These are phyloP conservation scores for Dictyostelium brefeldianum DNA, from an alignment of 78 protist genomes.

Conservation along the genomic window DNA sequence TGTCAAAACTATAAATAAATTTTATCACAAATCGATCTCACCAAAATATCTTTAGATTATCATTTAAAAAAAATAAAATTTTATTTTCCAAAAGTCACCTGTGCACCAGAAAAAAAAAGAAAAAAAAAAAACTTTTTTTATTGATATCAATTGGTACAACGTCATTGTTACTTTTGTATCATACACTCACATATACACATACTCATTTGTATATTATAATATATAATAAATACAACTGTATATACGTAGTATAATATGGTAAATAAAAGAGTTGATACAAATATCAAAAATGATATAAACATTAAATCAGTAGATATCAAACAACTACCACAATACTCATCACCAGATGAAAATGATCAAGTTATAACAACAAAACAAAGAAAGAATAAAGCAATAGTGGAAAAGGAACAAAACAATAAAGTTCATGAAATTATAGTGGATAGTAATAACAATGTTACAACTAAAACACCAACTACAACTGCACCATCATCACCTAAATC, in stretches of 20 bases:
- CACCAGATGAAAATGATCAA: constrained; percentile 14
- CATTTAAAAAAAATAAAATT: no score
- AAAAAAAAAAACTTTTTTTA: no score
- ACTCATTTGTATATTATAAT: no score
- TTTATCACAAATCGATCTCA: no score
- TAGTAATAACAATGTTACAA: neutral
- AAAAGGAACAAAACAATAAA: neutral
- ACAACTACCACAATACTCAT: constrained; percentile 10
- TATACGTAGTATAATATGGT: neutral
- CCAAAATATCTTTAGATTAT: no score
- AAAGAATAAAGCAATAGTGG: constrained; percentile 4
- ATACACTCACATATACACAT: neutral
- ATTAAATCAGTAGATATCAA: neutral
- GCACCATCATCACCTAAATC: constrained; percentile 14
- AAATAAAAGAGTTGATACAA: neutral
- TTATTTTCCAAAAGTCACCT: no score
- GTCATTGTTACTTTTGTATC: neutral
- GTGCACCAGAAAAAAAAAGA: no score
- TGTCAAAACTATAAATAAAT: no score
- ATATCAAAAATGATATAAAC: neutral
- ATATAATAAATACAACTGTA: no score
- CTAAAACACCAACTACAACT: constrained; percentile 11
- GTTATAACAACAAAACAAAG: neutral
- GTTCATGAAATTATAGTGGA: constrained; percentile 2
- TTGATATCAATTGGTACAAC: neutral